Conservation (phyloP, 495 filamentous ascomycete genomes). For the Aspergillus baeticus region DNA sequence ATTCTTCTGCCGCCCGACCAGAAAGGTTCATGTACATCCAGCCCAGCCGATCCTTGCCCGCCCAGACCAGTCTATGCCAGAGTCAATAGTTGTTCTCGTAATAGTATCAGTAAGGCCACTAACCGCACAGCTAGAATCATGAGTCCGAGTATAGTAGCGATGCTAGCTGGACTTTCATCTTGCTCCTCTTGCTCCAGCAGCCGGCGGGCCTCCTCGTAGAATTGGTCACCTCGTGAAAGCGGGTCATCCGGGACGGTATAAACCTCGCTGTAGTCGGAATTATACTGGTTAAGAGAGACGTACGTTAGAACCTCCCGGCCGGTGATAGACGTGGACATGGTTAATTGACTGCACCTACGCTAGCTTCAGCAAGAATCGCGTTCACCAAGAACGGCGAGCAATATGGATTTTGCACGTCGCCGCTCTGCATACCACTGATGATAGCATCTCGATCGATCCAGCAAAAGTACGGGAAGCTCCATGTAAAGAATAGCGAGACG, state of each 20-base stretch:
- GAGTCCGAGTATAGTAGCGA: constrained; percentile 26
- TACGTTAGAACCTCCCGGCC: constrained; percentile 1
- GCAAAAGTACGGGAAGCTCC: constrained; percentile 40
- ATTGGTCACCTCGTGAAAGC: constrained; percentile 22
- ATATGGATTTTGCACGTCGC: constrained; percentile 25
- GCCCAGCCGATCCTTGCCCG: constrained; percentile 32
- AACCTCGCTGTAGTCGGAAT: constrained; percentile 28
- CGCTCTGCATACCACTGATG: constrained; percentile 36
- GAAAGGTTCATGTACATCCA: constrained; percentile 30
- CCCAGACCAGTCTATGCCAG: constrained; percentile 15
- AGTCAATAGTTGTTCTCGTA: neutral
- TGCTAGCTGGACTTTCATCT: constrained; percentile 4
- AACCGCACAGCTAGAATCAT: constrained; percentile 21
- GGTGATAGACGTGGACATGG: neutral
- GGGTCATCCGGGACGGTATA: constrained; percentile 21
- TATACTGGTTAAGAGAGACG: constrained; percentile 16
- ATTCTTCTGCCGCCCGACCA: constrained; percentile 22
- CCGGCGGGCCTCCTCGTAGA: constrained; percentile 27
- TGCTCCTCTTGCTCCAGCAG: constrained; percentile 21
- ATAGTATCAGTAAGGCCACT: neutral
- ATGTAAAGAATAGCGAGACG: constrained; percentile 45
- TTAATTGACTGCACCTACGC: constrained; percentile 23
- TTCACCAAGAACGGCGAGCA: constrained; percentile 51
- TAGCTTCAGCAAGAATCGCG: constrained; percentile 36
- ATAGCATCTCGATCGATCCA: constrained; percentile 45